phyloP scores from a whole-genome alignment of 1,284 basidiomycete species.

The Tremellales sp. region DNA sequence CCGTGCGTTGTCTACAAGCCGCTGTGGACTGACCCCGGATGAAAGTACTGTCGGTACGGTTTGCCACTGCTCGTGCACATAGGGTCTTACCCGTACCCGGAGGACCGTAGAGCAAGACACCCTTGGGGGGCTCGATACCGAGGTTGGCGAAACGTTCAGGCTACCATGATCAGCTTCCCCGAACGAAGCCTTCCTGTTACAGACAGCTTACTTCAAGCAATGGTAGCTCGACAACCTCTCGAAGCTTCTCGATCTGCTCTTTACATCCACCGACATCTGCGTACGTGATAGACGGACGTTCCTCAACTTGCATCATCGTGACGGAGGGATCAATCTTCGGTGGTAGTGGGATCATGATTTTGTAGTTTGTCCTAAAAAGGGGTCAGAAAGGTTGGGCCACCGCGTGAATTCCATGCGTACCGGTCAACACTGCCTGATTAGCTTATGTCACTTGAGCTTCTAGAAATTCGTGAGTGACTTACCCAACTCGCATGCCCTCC shows the following conservation, averaged over 20 bases:
- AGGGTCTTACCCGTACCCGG: constrained; percentile 99
- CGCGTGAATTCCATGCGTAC: constrained; percentile 2
- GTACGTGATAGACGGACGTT: constrained; percentile 98
- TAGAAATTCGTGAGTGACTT: constrained; percentile 35
- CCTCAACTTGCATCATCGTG: constrained; percentile 99
- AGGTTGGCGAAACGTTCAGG: constrained; percentile 97
- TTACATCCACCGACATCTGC: constrained; percentile 98
- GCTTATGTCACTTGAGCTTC: not conserved
- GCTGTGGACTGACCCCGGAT: constrained; percentile 62
- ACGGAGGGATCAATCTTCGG: constrained; percentile 99
- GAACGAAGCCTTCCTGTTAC: no score
- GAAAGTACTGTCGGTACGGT: constrained; percentile 97
- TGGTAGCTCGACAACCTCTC: constrained; percentile 98
- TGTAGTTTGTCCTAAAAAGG: constrained; percentile 74
- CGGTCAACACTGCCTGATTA: constrained; percentile 41
- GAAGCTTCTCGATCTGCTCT: constrained; percentile 98
- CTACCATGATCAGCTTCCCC: constrained; percentile 50
- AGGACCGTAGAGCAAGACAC: constrained; percentile 89
- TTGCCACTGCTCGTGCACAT: constrained; percentile 96
- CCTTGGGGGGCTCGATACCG: constrained; percentile 98
- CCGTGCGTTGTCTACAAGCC: not conserved
- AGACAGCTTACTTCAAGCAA: constrained; percentile 74
- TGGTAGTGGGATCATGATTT: constrained; percentile 99
- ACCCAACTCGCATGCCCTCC: constrained; percentile 99
- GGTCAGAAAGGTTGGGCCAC: not conserved